Conservation (phyloP, 2,329 filamentous ascomycete species). For the Neonectria faginata region DNA sequence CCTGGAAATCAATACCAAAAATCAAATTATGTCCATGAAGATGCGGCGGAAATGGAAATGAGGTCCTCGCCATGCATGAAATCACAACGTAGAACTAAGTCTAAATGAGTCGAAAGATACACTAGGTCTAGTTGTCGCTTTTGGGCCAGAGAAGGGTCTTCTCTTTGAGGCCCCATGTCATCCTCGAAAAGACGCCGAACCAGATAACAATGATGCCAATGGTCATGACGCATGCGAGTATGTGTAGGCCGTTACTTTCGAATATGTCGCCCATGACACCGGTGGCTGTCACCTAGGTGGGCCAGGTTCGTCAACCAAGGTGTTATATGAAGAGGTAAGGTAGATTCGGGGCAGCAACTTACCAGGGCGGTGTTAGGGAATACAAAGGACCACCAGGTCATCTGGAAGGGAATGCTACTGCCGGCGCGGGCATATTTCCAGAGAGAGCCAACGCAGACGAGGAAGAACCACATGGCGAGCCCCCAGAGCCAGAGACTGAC, state of each 20-base stretch:
- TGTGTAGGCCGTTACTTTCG: slow-evolving; percentile 67
- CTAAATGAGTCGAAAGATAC: not conserved
- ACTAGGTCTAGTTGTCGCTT: slow-evolving; percentile 53
- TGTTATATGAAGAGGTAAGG: not conserved
- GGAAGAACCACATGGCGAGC: slow-evolving; percentile 85
- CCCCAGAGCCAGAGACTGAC: slow-evolving; percentile 84
- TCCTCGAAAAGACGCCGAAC: slow-evolving; percentile 74
- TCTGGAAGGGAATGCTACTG: slow-evolving; percentile 77
- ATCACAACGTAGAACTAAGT: not conserved
- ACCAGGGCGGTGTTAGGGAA: slow-evolving; percentile 82
- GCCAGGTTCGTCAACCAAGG: not conserved
- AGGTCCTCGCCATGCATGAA: not conserved
- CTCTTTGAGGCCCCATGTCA: slow-evolving; percentile 74
- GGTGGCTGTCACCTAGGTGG: slow-evolving; percentile 70
- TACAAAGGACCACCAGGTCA: slow-evolving; percentile 88
- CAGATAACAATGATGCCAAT: slow-evolving; percentile 75
- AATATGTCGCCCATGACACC: slow-evolving; percentile 76
- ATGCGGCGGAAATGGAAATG: not conserved
- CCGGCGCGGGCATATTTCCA: slow-evolving; percentile 71
- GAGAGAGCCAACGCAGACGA: slow-evolving; percentile 81
- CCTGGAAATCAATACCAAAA: not conserved
- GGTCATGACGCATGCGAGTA: slow-evolving; percentile 76
- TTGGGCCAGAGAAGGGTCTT: slow-evolving; percentile 83
- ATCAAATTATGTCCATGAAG: not conserved
- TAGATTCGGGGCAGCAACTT: slow-evolving; percentile 19